Evolutionary conservation across 768 basidiomycete species (phyloP), one percentile per base, ranked within the genome.

Genomic region (Lactarius trivialis): DNA sequence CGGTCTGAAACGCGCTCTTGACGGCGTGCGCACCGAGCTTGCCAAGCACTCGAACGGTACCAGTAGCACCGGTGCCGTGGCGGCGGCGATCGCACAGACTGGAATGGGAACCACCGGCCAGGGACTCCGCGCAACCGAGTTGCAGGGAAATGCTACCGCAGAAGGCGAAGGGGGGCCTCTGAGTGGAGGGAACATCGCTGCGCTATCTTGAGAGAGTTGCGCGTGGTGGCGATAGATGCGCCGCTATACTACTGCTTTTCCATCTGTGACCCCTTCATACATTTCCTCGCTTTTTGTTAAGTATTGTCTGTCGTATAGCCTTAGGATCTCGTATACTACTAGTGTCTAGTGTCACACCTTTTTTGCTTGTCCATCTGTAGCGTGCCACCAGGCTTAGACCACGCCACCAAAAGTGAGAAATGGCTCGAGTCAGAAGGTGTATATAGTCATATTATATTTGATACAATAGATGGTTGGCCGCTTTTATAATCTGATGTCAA

Each of bases 1-100:
- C 56, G 81, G 81, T 45, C 69, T 93, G 58, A 87, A 85, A 74
- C 85, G 82, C 71, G 81, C 85, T 79, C 72, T 93, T 54, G 91
- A 93, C 45, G 77, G 76, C 7, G 84, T 91, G 7, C 76, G 81
- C 55, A 73, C 73, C 2, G 89, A 92, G 77, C 74, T 91, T 63
- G 77, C 82, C 43, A 82, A 81, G 74, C 82, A 80, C 64, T 52
- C 58, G 24, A 67, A 66, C 12, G 81, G 79, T 1, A 71, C 72
- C 32, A 58, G 51, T 5, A 68, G 55, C 53, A 58, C 61, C 36
- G 60, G 60, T 12, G 65, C 62, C 41, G 70, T 69, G 8, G 75
- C 73, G 15, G 74, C 74, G 30, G 68, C 70, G 49, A 67, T 70
- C 57, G 73, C 75, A 24, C 73, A 75, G 45, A 71, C 73, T 9